Percentiles rank a stretch among this genome's conserved stretches.
phyloP scores from a whole-genome alignment of 108 stramenopile species.

The Nitzschia inconspicua region DNA sequence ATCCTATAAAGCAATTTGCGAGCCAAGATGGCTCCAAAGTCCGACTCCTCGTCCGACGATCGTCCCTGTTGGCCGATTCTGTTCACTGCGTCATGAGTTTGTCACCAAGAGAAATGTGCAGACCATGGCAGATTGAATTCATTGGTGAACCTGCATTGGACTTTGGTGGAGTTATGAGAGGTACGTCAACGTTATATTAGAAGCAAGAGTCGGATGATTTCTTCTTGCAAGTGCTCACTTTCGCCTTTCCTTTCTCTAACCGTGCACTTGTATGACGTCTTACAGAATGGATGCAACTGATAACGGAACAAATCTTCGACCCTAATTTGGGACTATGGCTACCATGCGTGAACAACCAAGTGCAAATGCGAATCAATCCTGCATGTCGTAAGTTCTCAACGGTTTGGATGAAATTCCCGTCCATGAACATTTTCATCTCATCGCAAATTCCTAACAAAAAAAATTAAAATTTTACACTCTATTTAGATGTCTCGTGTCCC shows the following conservation, averaged over 20 bases:
- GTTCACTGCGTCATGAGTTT: conserved; percentile 79
- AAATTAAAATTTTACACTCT: too few species aligned
- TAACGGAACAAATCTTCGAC: conserved; percentile 94
- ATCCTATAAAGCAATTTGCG: too few species aligned
- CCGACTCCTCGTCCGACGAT: conserved; percentile 77
- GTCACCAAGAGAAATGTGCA: conserved; percentile 84
- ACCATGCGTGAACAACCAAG: conserved; percentile 68
- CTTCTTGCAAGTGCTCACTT: too few species aligned
- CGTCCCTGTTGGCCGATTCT: conserved; percentile 67
- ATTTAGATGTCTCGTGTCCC: conserved; percentile 51
- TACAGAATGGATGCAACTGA: conserved; percentile 95
- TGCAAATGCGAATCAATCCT: conserved; percentile 66
- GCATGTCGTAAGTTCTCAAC: conserved; percentile 44
- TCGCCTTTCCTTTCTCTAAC: too few species aligned
- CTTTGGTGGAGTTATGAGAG: conserved; percentile 93
- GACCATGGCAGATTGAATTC: conserved; percentile 93
- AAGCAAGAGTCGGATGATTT: too few species aligned
- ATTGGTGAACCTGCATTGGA: conserved; percentile 95
- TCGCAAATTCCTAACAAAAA: conserved; percentile 29
- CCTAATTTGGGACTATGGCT: conserved; percentile 94
- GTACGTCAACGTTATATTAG: too few species aligned
- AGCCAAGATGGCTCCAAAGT: too few species aligned
- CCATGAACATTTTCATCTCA: neutral
- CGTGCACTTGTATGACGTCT: too few species aligned
- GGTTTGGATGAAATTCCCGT: neutral